These are phyloP conservation scores for Cyberlindnera petersonii DNA, from an alignment of 805 yeast species.

Conservation along the genomic window DNA sequence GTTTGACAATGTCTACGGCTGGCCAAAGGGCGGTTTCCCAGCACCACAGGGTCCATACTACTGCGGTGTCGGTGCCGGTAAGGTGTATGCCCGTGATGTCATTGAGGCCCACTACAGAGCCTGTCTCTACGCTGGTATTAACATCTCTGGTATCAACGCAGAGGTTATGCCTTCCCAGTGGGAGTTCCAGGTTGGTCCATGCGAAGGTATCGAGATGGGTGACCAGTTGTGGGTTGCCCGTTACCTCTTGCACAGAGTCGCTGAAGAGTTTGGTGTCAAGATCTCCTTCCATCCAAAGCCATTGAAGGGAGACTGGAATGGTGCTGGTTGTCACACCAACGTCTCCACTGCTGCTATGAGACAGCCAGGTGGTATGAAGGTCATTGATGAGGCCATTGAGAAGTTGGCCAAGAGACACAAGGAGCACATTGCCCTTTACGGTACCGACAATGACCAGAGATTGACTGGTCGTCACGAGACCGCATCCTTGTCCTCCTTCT, in stretches of 20 bases:
- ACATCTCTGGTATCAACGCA: conserved; percentile 95
- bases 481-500: conserved; percentile 86
- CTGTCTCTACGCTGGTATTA: conserved; percentile 87
- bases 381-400: conserved; percentile 87
- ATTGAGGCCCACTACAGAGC: conserved; percentile 99
- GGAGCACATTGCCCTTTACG: conserved; percentile 94
- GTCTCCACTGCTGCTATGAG: conserved; percentile 93
- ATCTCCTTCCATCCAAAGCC: conserved; percentile 99
- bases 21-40: conserved; percentile 99
- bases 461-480: conserved; percentile 99
- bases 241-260: conserved; percentile 87
- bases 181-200: conserved; percentile 99
- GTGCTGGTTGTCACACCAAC: conserved; percentile 99
- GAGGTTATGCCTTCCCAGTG: conserved; percentile 99
- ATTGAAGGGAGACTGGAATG: conserved; percentile 98
- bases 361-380: conserved; percentile 92
- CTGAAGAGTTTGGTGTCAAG: conserved; percentile 98
- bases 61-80: conserved; percentile 99
- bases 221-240: conserved; percentile 97
- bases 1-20: conserved; percentile 86
- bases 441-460: conserved; percentile 92
- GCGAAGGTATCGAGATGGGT: conserved; percentile 94
- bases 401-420: conserved; percentile 93
- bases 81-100: conserved; percentile 95
- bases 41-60: conserved; percentile 99